Conservation (phyloP, 352 stramenopile species). For the Phytophthora multivora region DNA sequence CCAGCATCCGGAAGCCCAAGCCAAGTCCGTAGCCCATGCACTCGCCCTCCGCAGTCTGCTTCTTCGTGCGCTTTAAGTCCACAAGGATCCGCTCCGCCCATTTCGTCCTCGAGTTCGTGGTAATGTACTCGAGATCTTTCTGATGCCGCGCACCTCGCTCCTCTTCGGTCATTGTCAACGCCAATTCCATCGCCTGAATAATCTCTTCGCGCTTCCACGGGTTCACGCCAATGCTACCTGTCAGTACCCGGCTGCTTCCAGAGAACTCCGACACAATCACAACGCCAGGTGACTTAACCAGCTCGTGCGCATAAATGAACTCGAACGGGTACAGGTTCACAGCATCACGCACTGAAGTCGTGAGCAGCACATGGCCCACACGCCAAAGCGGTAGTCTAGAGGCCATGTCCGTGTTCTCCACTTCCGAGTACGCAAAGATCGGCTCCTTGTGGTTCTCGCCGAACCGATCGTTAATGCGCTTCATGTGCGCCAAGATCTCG, state of each 20-base stretch:
- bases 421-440: constrained; percentile 70
- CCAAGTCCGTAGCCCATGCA: constrained; percentile 95
- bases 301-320: constrained; percentile 85
- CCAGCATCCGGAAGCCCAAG: constrained; percentile 95
- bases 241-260: constrained; percentile 95
- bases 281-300: constrained; percentile 81
- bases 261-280: constrained; percentile 98
- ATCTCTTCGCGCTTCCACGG: constrained; percentile 96
- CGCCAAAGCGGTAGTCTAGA: constrained; percentile 76
- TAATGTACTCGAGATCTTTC: constrained; percentile 93
- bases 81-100: constrained; percentile 98
- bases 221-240: constrained; percentile 97
- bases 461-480: constrained; percentile 78
- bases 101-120: constrained; percentile 94
- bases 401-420: constrained; percentile 84
- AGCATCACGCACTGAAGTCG: constrained; percentile 77
- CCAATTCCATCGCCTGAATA: constrained; percentile 64
- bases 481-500: constrained; percentile 64
- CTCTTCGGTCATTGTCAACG: constrained; percentile 74
- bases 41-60: constrained; percentile 87
- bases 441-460: constrained; percentile 43
- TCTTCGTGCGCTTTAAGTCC: constrained; percentile 96
- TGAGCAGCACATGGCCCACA: constrained; percentile 74
- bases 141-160: constrained; percentile 73
- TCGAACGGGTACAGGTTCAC: constrained; percentile 89